Evolutionary conservation across 2,329 filamentous ascomycete genomes (phyloP).

Genomic region (Ambrosiella beaveri): DNA sequence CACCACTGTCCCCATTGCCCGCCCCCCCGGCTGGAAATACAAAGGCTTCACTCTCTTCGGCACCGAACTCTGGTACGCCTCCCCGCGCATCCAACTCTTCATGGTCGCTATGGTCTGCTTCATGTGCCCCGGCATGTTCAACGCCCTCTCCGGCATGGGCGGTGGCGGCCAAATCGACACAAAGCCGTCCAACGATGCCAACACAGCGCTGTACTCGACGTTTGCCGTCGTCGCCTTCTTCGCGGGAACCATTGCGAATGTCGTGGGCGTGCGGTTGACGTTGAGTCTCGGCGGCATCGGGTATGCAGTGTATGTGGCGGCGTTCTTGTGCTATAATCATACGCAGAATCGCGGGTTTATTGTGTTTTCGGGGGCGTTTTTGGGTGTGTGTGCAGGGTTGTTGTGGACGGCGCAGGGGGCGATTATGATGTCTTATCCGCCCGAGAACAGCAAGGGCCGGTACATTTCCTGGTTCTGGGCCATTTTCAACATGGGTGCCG

Average conservation of each 20-base stretch:
- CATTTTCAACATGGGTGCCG: constrained; percentile 83
- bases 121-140: constrained; percentile 58
- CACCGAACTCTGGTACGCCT: constrained; percentile 50
- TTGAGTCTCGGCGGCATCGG: constrained; percentile 58
- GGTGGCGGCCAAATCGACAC: constrained; percentile 42
- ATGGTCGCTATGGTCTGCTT: constrained; percentile 43
- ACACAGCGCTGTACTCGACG: constrained; percentile 54
- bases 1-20: constrained; percentile 15
- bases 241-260: constrained; percentile 63
- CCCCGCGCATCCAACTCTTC: constrained; percentile 52
- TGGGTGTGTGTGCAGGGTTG: constrained; percentile 63
- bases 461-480: constrained; percentile 90
- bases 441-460: constrained; percentile 64
- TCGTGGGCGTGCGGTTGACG: constrained; percentile 50
- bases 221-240: constrained; percentile 53
- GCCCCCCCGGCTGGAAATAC: constrained; percentile 50
- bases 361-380: constrained; percentile 57
- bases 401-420: constrained; percentile 71
- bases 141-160: constrained; percentile 47
- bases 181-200: constrained; percentile 45
- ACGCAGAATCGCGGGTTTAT: constrained; percentile 51
- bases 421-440: constrained; percentile 81
- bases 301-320: constrained; percentile 57
- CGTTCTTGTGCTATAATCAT: constrained; percentile 55
- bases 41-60: constrained; percentile 37